A percentile compares a stretch with the other conserved stretches of the same genome.
Evolutionary conservation across 2,329 filamentous ascomycete species (phyloP).

Genomic region (Penicillium sclerotigenum): DNA sequence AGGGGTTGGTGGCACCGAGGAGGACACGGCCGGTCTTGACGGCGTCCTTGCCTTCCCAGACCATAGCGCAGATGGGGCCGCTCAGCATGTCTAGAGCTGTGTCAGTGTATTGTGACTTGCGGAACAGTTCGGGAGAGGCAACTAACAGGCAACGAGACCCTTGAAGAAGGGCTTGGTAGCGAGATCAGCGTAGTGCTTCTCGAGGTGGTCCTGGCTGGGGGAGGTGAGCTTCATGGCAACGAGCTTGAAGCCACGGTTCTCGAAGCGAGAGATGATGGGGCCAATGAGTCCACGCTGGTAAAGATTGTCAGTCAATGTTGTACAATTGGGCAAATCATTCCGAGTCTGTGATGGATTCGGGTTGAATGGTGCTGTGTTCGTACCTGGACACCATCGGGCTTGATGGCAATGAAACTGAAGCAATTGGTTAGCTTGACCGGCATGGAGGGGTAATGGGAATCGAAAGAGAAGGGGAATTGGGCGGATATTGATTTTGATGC

Average conservation of each 20-base stretch:
- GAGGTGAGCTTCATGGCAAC: conserved; percentile 92
- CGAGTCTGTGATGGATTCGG: not conserved
- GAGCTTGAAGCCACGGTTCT: conserved; percentile 98
- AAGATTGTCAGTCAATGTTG: conserved; percentile 24
- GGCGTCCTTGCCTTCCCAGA: conserved; percentile 98
- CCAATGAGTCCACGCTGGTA: conserved; percentile 89
- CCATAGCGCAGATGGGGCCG: conserved; percentile 97
- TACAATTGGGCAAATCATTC: conserved; percentile 10
- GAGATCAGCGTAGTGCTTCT: conserved; percentile 96
- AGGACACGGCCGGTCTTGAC: conserved; percentile 97
- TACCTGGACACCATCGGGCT: conserved; percentile 99
- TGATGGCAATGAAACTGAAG: conserved; percentile 97
- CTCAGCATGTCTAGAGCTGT: conserved; percentile 77
- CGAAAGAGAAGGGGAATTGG: conserved; percentile 1
- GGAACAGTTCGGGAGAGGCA: conserved; percentile 2
- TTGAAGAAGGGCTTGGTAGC: conserved; percentile 94
- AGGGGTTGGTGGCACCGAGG: conserved; percentile 98
- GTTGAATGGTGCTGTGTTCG: conserved; percentile 13
- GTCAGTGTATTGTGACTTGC: conserved; percentile 16
- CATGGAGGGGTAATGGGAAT: conserved; percentile 17
- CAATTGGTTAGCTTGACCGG: conserved; percentile 33
- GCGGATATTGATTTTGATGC: not conserved
- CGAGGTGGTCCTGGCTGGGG: conserved; percentile 89
- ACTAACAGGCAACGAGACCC: conserved; percentile 84
- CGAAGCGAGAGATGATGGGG: conserved; percentile 96